Evolutionary conservation across 2,329 filamentous ascomycete genomes (phyloP).

Genomic region (Fragosphaeria purpurea): DNA sequence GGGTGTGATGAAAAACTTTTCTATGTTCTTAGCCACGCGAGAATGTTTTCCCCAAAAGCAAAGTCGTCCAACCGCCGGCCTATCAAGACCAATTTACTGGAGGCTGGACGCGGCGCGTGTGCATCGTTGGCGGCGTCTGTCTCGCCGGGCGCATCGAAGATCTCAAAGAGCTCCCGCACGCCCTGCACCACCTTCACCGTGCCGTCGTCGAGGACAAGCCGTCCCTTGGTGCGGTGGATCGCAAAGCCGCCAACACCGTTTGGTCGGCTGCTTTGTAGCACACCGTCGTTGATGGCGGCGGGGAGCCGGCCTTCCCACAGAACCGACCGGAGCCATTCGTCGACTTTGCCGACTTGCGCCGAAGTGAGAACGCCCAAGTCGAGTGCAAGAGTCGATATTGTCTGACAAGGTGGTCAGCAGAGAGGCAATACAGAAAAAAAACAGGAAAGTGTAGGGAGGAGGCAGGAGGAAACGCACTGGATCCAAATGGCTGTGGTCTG

Average conservation of each 20-base stretch:
- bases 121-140: conserved; percentile 15
- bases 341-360: conserved; percentile 52
- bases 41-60: conserved; percentile 37
- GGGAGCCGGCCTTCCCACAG: conserved; percentile 71
- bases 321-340: conserved; percentile 71
- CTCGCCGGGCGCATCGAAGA: conserved; percentile 51
- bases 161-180: conserved; percentile 87
- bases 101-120: conserved; percentile 19
- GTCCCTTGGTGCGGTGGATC: conserved; percentile 80
- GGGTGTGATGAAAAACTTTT: too few relatives aligned
- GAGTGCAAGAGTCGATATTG: conserved; percentile 75
- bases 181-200: conserved; percentile 73
- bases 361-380: conserved; percentile 49
- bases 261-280: too few relatives aligned
- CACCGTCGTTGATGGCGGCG: too few relatives aligned
- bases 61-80: conserved; percentile 44
- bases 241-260: conserved; percentile 45
- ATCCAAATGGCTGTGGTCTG: conserved; percentile 72
- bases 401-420: conserved; percentile 33
- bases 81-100: conserved; percentile 54
- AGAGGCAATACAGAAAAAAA: neutral
- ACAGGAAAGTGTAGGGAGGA: neutral
- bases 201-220: conserved; percentile 56
- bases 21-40: conserved; percentile 3
- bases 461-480: conserved; percentile 40